A percentile compares a stretch with the other conserved stretches of the same genome.
These are phyloP conservation scores for Dactylorhiza incarnata DNA, from an alignment of 106 monocot genomes.

Conservation along the genomic window DNA sequence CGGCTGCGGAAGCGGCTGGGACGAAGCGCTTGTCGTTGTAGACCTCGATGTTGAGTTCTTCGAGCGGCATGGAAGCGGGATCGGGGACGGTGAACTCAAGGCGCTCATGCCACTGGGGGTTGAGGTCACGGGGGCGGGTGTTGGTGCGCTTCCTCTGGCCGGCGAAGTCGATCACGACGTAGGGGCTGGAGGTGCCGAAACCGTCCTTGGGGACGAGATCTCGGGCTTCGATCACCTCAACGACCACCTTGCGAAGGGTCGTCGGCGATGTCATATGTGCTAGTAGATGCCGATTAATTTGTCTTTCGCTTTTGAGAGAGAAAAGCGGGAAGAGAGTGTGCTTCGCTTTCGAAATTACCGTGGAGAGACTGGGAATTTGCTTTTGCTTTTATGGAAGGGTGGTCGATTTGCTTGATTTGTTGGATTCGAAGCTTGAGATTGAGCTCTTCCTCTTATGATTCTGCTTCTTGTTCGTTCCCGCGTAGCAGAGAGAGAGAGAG, in stretches of 20 bases:
- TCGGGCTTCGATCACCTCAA: conserved; percentile 84
- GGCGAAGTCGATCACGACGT: conserved; percentile 77
- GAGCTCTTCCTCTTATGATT: background rate
- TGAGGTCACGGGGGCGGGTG: conserved; percentile 53
- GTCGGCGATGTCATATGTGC: conserved; percentile 14
- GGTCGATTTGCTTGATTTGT: background rate
- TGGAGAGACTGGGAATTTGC: background rate
- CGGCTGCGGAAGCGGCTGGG: conserved; percentile 14
- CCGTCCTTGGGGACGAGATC: conserved; percentile 94
- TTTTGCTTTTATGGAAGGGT: background rate
- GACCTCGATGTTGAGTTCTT: conserved; percentile 79
- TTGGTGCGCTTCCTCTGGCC: conserved; percentile 87
- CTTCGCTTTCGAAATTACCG: background rate
- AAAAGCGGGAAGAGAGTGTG: background rate
- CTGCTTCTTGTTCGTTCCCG: background rate
- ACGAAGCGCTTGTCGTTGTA: conserved; percentile 65
- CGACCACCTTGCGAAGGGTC: conserved; percentile 48
- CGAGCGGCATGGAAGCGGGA: conserved; percentile 50
- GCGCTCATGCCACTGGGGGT: conserved; percentile 81
- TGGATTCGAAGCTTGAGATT: background rate
- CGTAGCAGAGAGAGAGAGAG: background rate
- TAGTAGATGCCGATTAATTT: background rate
- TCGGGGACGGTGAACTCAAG: conserved; percentile 76
- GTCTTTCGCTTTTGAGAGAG: background rate
- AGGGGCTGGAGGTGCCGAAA: conserved; percentile 75